phyloP scores from a whole-genome alignment of 2,329 filamentous ascomycete species.

The Aspergillus texensis region DNA sequence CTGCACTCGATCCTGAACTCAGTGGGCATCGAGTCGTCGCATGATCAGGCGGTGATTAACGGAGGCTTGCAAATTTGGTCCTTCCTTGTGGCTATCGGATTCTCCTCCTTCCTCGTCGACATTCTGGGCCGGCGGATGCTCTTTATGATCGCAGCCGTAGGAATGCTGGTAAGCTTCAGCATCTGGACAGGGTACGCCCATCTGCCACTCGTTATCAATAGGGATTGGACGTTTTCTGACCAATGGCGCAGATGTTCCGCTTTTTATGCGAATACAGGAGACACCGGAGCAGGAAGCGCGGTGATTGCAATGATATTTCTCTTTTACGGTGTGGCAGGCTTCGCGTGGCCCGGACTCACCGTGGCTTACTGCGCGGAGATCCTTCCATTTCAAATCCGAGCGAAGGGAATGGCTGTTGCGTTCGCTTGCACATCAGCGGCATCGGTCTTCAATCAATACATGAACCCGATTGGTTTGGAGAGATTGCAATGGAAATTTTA shows the following conservation, averaged over 20 bases:
- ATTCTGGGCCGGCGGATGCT: slow-evolving; percentile 13
- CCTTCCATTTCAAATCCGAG: not conserved
- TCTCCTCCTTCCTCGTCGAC: slow-evolving; percentile 17
- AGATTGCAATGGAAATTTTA: slow-evolving; percentile 21
- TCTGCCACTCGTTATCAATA: not conserved
- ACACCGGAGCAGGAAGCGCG: slow-evolving; percentile 13
- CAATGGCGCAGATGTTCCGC: not conserved
- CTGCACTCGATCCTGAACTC: slow-evolving; percentile 36
- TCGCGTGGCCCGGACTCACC: slow-evolving; percentile 24
- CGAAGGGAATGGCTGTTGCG: not conserved
- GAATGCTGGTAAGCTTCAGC: slow-evolving; percentile 18
- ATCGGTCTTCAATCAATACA: slow-evolving; percentile 4
- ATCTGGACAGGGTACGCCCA: slow-evolving; percentile 14
- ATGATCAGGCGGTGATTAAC: slow-evolving; percentile 23
- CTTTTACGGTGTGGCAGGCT: slow-evolving; percentile 31
- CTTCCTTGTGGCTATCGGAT: slow-evolving; percentile 32
- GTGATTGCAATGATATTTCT: slow-evolving; percentile 17
- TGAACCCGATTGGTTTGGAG: slow-evolving; percentile 16
- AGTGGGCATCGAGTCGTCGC: slow-evolving; percentile 23
- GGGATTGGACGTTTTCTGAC: not conserved
- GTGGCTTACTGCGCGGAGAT: slow-evolving; percentile 19
- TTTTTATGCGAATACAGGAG: slow-evolving; percentile 11
- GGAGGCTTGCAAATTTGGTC: slow-evolving; percentile 23
- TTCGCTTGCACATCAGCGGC: not conserved
- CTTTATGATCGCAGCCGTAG: slow-evolving; percentile 11